These are phyloP conservation scores for Fraxinus angustifolia DNA, from an alignment of 305 asterid genomes.

Conservation along the genomic window DNA sequence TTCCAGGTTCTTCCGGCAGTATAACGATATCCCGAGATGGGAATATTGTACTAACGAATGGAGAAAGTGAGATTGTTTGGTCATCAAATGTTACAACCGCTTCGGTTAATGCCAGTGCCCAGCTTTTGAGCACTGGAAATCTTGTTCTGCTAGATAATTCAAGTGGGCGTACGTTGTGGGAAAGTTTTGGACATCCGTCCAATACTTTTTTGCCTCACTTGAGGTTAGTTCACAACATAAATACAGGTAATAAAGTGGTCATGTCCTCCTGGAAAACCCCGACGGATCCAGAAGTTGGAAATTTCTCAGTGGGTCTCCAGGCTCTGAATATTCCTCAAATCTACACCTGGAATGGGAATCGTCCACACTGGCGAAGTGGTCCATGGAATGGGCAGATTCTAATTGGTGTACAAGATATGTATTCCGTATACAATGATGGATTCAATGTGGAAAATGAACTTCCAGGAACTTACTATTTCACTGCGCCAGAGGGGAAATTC, in stretches of 20 bases:
- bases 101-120: background rate
- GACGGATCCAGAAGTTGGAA: slow-evolving; percentile 29
- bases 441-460: slow-evolving; percentile 21
- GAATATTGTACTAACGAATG: slow-evolving; percentile 25
- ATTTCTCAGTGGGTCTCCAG: slow-evolving; percentile 31
- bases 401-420: slow-evolving; percentile 38
- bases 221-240: slow-evolving; percentile 20
- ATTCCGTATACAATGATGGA: slow-evolving; percentile 31
- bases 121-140: slow-evolving; percentile 26
- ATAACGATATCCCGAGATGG: slow-evolving; percentile 19
- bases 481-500: slow-evolving; percentile 19
- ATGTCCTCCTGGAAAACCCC: slow-evolving; percentile 28
- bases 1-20: slow-evolving; percentile 26
- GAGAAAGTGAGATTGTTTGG: slow-evolving; percentile 25
- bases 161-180: slow-evolving; percentile 24
- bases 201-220: slow-evolving; percentile 27
- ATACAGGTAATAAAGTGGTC: slow-evolving; percentile 23
- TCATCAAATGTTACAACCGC: slow-evolving; percentile 22
- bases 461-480: slow-evolving; percentile 24
- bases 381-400: slow-evolving; percentile 47
- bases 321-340: slow-evolving; percentile 25
- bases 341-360: slow-evolving; percentile 29
- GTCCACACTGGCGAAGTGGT: slow-evolving; percentile 43
- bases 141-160: slow-evolving; percentile 23
- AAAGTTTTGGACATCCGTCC: slow-evolving; percentile 29